Percentiles rank a stretch among this genome's conserved stretches.
phyloP scores from a whole-genome alignment of 768 basidiomycete genomes.

The Leccinum subgranulosum region DNA sequence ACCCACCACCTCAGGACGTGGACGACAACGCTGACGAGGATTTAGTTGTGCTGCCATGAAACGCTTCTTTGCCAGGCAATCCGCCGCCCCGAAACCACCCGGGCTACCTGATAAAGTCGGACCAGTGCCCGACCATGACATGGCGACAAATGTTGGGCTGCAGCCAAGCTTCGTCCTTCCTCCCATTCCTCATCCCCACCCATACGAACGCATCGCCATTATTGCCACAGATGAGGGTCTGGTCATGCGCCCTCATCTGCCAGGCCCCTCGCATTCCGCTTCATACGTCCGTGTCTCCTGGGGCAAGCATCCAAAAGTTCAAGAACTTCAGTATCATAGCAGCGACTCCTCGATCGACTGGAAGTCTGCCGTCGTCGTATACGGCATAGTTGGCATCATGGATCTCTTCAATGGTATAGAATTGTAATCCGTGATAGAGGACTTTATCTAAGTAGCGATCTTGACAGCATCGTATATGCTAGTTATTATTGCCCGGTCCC shows the following conservation, averaged over 20 bases:
- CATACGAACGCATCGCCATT: constrained; percentile 66
- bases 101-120: not conserved
- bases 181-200: constrained; percentile 71
- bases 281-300: constrained; percentile 53
- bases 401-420: constrained; percentile 65
- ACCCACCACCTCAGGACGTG: not conserved
- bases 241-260: constrained; percentile 57
- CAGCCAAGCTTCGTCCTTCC: constrained; percentile 65
- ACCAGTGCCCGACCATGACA: constrained; percentile 1
- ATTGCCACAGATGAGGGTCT: constrained; percentile 59
- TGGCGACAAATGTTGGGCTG: constrained; percentile 28
- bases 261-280: constrained; percentile 24
- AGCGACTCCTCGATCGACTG: constrained; percentile 46
- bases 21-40: not conserved
- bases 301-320: constrained; percentile 54
- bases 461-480: constrained; percentile 68
- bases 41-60: constrained; percentile 25
- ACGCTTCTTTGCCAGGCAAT: constrained; percentile 26
- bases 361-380: constrained; percentile 55
- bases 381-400: constrained; percentile 75
- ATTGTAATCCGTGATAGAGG: not conserved
- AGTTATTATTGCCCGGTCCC: constrained; percentile 62
- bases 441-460: constrained; percentile 9
- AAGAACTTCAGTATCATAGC: constrained; percentile 42
- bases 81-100: constrained; percentile 8